These are phyloP conservation scores for Eucalyptus coolabah DNA, from an alignment of 345 rosid species.

Conservation along the genomic window DNA sequence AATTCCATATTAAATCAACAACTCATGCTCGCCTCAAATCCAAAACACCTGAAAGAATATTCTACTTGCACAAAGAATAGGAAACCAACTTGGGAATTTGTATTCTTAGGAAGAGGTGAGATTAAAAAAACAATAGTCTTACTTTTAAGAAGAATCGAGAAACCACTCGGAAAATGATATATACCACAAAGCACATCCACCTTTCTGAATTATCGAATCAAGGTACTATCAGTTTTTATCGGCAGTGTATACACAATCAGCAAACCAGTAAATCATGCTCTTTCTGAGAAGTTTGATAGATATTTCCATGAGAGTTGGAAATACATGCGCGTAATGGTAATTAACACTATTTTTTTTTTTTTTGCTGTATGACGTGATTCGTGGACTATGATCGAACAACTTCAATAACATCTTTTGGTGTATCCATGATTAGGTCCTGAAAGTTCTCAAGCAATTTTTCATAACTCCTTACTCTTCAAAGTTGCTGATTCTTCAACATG, in stretches of 20 bases:
- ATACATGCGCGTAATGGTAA: background rate
- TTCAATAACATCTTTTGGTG: too few relatives aligned
- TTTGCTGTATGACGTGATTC: too few relatives aligned
- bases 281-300: background rate
- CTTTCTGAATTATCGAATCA: background rate
- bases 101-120: background rate
- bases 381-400: too few relatives aligned
- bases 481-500: too few relatives aligned
- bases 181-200: background rate
- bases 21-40: background rate
- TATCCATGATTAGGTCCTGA: too few relatives aligned
- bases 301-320: background rate
- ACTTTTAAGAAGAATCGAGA: background rate
- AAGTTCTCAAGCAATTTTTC: too few relatives aligned
- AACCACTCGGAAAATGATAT: background rate
- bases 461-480: too few relatives aligned
- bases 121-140: too few relatives aligned
- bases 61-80: too few relatives aligned
- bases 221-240: background rate
- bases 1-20: background rate
- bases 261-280: background rate
- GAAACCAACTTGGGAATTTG: background rate
- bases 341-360: background rate
- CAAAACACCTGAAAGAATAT: background rate
- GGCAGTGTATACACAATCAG: background rate